Base-by-base conservation (phyloP, 2,329 filamentous ascomycete genomes). In the Cadophora gregata region DNA sequence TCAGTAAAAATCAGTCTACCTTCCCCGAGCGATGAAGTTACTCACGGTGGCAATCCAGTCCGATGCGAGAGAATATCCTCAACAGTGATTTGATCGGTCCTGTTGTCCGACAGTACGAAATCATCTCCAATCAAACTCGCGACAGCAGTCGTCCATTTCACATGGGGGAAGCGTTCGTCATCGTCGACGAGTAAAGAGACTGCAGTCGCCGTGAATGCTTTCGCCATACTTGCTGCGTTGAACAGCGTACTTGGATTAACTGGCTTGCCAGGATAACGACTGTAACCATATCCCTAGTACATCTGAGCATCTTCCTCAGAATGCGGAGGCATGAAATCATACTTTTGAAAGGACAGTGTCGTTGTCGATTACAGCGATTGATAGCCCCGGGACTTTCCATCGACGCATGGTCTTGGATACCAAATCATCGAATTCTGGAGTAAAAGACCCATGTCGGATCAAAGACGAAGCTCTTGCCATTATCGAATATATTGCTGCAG, bases 191-290 rank as follows among this genome's bases (percentile, higher is more conserved):
- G 79, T 6, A 85, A 73, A 2, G 82, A 80, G 1, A 88, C 73
- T 0, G 81, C 79, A 1, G 84, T 83, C 1, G 82, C 80, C 0
- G 81, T 83, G 51, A 85, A 80, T 2, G 83, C 82, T 70, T 88
- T 88, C 16, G 84, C 85, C 4, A 81, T 86, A 50, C 84, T 87
- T 1, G 81, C 86, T 1, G 79, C 80, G 67, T 84, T 84, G 77
- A 84, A 88, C 1, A 88, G 76, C 0, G 84, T 87, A 24, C 82
- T 76, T 3, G 80, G 73, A 0, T 77, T 81, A 10, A 80, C 79
- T 0, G 77, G 74, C 0, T 76, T 78, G 4, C 76, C 76, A 2
- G 79, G 74, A 3, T 79, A 72, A n/a, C 67, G 66, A 63, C 77
- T 70, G 72, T 80, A 63, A 67, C 81, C 73, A 67, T 79, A 75